phyloP scores from a whole-genome alignment of 164 flowering plant genomes.

The Tetracentron sinense region DNA sequence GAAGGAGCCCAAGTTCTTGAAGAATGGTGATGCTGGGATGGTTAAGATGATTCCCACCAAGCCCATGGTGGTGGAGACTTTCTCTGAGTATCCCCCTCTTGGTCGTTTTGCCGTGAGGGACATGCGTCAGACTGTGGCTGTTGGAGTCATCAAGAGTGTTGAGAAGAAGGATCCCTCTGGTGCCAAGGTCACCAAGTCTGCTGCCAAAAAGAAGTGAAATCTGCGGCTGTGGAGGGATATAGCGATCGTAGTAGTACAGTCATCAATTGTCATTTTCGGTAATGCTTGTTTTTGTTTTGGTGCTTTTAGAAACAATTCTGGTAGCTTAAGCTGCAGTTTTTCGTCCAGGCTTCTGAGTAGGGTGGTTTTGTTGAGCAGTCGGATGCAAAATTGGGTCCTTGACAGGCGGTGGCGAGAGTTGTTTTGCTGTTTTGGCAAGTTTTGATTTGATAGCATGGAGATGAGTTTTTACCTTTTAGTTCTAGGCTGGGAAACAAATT shows the following conservation, averaged over 20 bases:
- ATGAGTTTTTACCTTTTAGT: too few relatives aligned
- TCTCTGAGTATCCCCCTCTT: slow-evolving; percentile 28
- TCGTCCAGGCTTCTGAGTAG: background rate
- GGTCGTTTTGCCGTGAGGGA: too few relatives aligned
- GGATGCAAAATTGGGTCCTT: slow-evolving; percentile 15
- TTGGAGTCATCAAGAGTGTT: too few relatives aligned
- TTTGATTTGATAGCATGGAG: background rate
- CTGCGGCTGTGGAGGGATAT: slow-evolving; percentile 19
- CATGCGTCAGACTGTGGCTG: too few relatives aligned
- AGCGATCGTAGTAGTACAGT: too few relatives aligned
- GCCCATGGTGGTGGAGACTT: slow-evolving; percentile 35
- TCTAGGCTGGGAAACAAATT: too few relatives aligned
- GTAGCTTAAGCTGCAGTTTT: background rate
- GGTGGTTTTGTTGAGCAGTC: background rate
- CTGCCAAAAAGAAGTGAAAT: slow-evolving; percentile 25
- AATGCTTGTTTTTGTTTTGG: too few relatives aligned
- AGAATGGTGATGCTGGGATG: slow-evolving; percentile 31
- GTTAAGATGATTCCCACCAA: slow-evolving; percentile 35
- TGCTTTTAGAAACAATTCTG: background rate
- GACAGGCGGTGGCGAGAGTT: slow-evolving; percentile 10
- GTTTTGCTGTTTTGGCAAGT: too few relatives aligned
- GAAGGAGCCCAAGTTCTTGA: slow-evolving; percentile 33
- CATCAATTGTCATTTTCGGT: too few relatives aligned
- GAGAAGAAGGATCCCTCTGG: too few relatives aligned
- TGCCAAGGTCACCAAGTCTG: too few relatives aligned